A percentile compares a stretch with the other conserved stretches of the same genome.
phyloP scores from a whole-genome alignment of 2,329 filamentous ascomycete genomes.

The Sporothrix curviconia region DNA sequence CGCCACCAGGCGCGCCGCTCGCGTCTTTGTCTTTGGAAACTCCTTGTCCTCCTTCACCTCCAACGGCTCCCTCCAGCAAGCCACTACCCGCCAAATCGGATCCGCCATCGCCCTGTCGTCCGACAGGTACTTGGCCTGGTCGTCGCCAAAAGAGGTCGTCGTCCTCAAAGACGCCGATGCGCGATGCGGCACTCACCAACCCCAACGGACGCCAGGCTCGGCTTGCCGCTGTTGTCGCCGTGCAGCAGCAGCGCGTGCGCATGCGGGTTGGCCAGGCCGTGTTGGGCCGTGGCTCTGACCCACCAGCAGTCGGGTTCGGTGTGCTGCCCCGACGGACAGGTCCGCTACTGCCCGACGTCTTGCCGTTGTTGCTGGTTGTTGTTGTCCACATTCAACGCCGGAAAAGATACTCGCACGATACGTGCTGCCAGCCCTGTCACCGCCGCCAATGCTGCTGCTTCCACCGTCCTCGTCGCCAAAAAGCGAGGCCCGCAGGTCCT shows the following conservation, averaged over 20 bases:
- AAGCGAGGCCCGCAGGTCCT: conserved; percentile 59
- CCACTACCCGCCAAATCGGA: conserved; percentile 31
- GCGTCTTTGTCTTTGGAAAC: background rate
- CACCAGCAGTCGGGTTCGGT: background rate
- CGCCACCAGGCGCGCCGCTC: conserved; percentile 66
- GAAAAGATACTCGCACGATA: conserved; percentile 40
- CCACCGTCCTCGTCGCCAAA: conserved; percentile 51
- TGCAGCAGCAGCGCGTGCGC: conserved; percentile 11
- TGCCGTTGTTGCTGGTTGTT: background rate
- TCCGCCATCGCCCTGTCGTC: conserved; percentile 79
- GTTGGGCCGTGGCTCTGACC: no score
- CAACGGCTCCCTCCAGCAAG: conserved; percentile 2
- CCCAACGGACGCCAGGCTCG: conserved; percentile 87
- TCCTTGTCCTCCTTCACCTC: no score
- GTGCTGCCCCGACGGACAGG: conserved; percentile 4
- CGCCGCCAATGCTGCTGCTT: conserved; percentile 26
- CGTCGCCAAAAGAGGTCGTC: conserved; percentile 90
- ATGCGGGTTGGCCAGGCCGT: conserved; percentile 2
- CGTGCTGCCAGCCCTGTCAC: no score
- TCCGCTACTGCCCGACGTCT: conserved; percentile 21
- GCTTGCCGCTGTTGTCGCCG: conserved; percentile 47
- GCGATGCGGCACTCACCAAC: conserved; percentile 77
- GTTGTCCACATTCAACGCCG: background rate
- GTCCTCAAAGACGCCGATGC: conserved; percentile 87
- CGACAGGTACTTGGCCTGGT: conserved; percentile 68